Percentiles rank a stretch among this genome's conserved stretches.
Conservation (phyloP, 495 filamentous ascomycete genomes). For the Evernia prunastri region DNA sequence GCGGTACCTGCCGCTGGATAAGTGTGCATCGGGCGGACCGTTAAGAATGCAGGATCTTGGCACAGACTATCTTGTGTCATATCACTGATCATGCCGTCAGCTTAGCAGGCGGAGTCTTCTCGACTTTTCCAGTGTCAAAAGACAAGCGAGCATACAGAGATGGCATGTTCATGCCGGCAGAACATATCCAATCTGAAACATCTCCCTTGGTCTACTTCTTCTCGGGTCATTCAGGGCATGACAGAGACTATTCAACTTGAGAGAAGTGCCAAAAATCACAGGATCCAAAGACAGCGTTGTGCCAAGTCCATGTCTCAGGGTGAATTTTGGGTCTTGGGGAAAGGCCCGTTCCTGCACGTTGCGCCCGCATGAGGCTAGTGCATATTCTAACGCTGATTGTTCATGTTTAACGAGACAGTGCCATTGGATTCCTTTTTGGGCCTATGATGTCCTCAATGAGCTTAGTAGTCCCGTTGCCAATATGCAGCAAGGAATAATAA, state of each 20-base stretch:
- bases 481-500: background rate
- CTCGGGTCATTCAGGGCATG: background rate
- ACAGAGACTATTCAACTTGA: no score
- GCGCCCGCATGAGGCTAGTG: conserved; percentile 7
- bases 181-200: background rate
- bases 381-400: conserved; percentile 1
- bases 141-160: background rate
- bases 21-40: conserved; percentile 5
- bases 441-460: background rate
- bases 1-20: conserved; percentile 6
- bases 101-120: background rate
- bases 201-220: background rate
- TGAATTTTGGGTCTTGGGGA: background rate
- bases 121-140: background rate
- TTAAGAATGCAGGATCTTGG: background rate
- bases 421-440: background rate
- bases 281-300: background rate
- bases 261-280: no score
- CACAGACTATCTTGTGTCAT: background rate
- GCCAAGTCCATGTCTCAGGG: background rate
- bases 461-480: background rate
- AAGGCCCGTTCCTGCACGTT: conserved; percentile 8
- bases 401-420: background rate
- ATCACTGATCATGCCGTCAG: conserved; percentile 7
- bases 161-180: background rate